A percentile compares a stretch with the other conserved stretches of the same genome.
Evolutionary conservation across 2,329 filamentous ascomycete genomes (phyloP).

Genomic region (Diaporthe sp.): DNA sequence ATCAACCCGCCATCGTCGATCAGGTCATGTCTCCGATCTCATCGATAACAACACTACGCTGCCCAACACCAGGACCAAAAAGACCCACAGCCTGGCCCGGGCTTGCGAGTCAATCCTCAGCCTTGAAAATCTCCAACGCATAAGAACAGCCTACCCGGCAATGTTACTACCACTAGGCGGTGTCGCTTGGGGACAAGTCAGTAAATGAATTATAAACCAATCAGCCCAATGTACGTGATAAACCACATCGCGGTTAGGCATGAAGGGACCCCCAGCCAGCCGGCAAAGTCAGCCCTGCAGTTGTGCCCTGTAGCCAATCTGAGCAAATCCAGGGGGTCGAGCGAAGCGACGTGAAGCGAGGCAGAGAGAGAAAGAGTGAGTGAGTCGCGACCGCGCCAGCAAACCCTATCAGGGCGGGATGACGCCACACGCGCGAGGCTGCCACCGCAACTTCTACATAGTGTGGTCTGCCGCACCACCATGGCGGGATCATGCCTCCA

Average conservation of each 20-base stretch:
- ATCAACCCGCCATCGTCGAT: constrained; percentile 26
- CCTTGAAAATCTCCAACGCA: constrained; percentile 28
- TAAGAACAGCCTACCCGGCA: constrained; percentile 6
- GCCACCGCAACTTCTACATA: constrained; percentile 3
- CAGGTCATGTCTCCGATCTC: constrained; percentile 12
- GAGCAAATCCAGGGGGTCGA: not conserved
- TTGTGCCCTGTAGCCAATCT: not conserved
- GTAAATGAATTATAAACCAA: not conserved
- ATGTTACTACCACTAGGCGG: constrained; percentile 21
- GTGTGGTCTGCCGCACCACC: constrained; percentile 7
- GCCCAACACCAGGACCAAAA: not conserved
- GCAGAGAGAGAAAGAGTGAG: not conserved
- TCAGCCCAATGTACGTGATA: not conserved
- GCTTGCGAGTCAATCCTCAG: constrained; percentile 21
- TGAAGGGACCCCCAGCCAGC: not conserved
- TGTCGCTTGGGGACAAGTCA: constrained; percentile 10
- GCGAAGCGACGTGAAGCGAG: not conserved
- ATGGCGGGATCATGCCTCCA: constrained; percentile 31
- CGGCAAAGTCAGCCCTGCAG: constrained; percentile 17
- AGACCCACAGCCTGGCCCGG: not conserved
- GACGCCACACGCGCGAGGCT: constrained; percentile 31
- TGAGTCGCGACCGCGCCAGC: not conserved
- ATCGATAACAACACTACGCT: not conserved
- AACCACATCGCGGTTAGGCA: not conserved
- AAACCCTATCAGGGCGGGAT: constrained; percentile 27